Evolutionary conservation across 2,329 filamentous ascomycete genomes (phyloP), one percentile per base, ranked within the genome.

Genomic region (Chaetomium globosum): DNA sequence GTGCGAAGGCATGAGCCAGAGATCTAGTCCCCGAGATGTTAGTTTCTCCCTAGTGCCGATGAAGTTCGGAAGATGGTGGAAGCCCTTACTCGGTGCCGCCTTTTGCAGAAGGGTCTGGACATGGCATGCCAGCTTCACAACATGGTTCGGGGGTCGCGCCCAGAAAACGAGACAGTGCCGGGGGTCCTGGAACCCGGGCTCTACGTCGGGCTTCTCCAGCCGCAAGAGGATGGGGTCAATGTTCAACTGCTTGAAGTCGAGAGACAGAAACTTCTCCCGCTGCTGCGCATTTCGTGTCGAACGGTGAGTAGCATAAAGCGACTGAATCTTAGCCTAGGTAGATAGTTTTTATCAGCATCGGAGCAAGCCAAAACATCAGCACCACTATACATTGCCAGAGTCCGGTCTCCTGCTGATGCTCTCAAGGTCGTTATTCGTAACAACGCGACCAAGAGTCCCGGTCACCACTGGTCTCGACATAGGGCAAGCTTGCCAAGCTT

Each of bases 161-260:
- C 93, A 97, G 74, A 97, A 88, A 0, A 93, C 91, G 12, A 97
- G 81, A 74, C 93, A 96, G 73, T 97, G 84, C 49, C 94, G 83
- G 51, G 86, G 85, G 74, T 98, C 94, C 59, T 81, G 76, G 74
- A 90, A 96, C 0, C 85, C 86, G 0, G 87, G 88, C 68, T 91
- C 83, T 43, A 89, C 78, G 0, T 82, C 77, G 1, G 84, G 84
- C 52, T 88, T 82, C 70, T 89, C 84, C 36, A 97, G 79, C 63
- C 88, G 88, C 58, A 88, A 79, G 0, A 97, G 83, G 63, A 92
- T 88, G 1, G 88, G 86, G 73, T 98, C 94, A 59, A 94, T 83
- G 57, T 86, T 85, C 72, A 96, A 85, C 64, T 89, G 89, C 1
- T 81, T 74, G 71, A 94, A 96, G 36, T 85, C 82, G 0, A 82